Evolutionary conservation across 768 basidiomycete species (phyloP).

Genomic region (Boletus tomentosulus): DNA sequence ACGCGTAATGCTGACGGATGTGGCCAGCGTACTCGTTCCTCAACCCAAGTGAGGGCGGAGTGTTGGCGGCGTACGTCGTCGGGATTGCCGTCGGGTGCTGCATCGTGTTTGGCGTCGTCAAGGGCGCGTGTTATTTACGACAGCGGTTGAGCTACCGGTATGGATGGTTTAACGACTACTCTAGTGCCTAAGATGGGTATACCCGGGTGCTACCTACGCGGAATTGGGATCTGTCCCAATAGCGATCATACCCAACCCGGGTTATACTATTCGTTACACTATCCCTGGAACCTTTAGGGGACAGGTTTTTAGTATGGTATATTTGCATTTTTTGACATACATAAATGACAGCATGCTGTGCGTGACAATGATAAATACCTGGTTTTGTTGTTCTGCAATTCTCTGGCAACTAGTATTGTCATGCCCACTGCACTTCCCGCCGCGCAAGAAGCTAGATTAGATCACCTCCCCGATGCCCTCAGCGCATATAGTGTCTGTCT

Average conservation of each 20-base stretch:
- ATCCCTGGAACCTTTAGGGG: too few species aligned
- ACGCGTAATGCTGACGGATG: slow-evolving; percentile 1
- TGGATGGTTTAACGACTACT: slow-evolving; percentile 5
- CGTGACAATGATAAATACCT: too few species aligned
- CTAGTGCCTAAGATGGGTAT: background rate
- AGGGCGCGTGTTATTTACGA: slow-evolving; percentile 39
- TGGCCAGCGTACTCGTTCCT: slow-evolving; percentile 61
- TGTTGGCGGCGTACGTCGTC: slow-evolving; percentile 58
- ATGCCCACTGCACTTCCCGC: too few species aligned
- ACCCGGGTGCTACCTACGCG: too few species aligned
- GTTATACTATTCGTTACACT: too few species aligned
- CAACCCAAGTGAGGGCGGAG: slow-evolving; percentile 42
- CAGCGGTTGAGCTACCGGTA: slow-evolving; percentile 25
- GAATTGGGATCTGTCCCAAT: too few species aligned
- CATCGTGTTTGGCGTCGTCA: slow-evolving; percentile 49
- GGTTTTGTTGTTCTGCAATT: too few species aligned
- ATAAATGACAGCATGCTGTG: too few species aligned
- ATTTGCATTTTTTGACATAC: too few species aligned
- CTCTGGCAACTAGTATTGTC: too few species aligned
- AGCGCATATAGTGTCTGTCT: background rate
- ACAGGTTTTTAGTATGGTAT: too few species aligned
- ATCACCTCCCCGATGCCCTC: background rate
- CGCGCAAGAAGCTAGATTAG: background rate
- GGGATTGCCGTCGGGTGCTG: slow-evolving; percentile 52
- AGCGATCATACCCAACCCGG: too few species aligned